Base-by-base conservation (phyloP, 1,284 basidiomycete genomes). In the Malassezia pachydermatis region DNA sequence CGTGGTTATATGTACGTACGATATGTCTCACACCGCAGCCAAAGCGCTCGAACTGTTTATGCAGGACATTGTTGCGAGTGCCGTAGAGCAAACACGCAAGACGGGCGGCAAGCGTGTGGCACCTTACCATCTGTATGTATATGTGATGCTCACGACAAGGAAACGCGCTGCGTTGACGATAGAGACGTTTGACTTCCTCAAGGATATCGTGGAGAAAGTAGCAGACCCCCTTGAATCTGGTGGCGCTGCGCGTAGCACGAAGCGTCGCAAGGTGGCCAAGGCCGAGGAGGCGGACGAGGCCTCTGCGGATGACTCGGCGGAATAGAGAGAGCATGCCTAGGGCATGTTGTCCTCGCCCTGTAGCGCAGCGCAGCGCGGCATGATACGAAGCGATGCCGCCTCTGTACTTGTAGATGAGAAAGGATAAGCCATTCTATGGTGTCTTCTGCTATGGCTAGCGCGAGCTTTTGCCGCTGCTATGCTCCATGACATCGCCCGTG, bases 31-130 rank as follows among this genome's bases (percentile, higher is more conserved):
- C 33, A 19, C 20, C 17, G 20, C 70, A 98, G 92, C 94, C 4
- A 96, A 96, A 77, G 88, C 88, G 0, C 78, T 96, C 42, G 92
- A 99, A 69, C 78, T 95, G 19, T 96, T 99, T 75, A 80, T 99
- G 48, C 81, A 81, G 23, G 79, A 84, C 62, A 80, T 99, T 49
- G 81, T 96, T 28, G 82, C 86, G 36, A 83, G 88, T 63, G 79
- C 87, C 2, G 81, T 81, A 59, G 84, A 84, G 65, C 84, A 96
- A 56, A 86, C 90, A 0, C 66, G 78, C 2, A 79, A 81, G 43
- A 79, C 87, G 29, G 86, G 88, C 2, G 81, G 86, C 4, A 88
- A 85, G 75, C 88, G 89, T 67, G 82, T 99, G 46, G 86, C 94
- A 58, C 82, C 85, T 1, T 89, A 94, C 74, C 92, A 96, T 74